phyloP scores from a whole-genome alignment of 805 yeast genomes.

The Scheffersomyces ergatensis region DNA sequence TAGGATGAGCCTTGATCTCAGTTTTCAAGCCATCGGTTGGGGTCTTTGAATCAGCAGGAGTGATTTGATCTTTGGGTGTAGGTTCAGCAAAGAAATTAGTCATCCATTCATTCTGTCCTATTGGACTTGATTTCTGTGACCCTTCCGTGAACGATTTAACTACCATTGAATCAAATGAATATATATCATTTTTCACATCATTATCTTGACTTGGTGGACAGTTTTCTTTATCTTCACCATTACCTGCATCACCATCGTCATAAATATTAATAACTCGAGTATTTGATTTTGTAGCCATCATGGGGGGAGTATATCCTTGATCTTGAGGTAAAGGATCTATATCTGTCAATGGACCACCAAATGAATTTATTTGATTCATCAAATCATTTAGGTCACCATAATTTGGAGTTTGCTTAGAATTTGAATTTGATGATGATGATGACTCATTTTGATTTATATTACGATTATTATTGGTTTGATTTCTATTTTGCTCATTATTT shows the following conservation, averaged over 20 bases:
- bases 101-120: conserved; percentile 42
- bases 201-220: conserved; percentile 19
- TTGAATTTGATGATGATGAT: neutral
- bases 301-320: conserved; percentile 40
- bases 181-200: conserved; percentile 11
- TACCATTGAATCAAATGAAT: conserved; percentile 23
- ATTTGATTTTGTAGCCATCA: conserved; percentile 54
- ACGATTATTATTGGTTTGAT: conserved; percentile 3
- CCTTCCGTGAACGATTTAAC: conserved; percentile 23
- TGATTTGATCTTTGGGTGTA: conserved; percentile 35
- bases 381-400: conserved; percentile 38
- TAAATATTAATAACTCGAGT: conserved; percentile 54
- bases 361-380: conserved; percentile 35
- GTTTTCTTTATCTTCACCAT: conserved; percentile 28
- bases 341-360: conserved; percentile 48
- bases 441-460: neutral
- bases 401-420: conserved; percentile 18
- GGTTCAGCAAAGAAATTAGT: conserved; percentile 40
- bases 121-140: conserved; percentile 33
- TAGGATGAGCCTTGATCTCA: conserved; percentile 18
- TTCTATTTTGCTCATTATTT: conserved; percentile 12
- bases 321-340: conserved; percentile 42
- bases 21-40: conserved; percentile 11
- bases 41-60: conserved; percentile 18
- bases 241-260: conserved; percentile 31